These are phyloP conservation scores for Davidsoniella neocaledoniae DNA, from an alignment of 2,329 filamentous ascomycete genomes.

Conservation along the genomic window DNA sequence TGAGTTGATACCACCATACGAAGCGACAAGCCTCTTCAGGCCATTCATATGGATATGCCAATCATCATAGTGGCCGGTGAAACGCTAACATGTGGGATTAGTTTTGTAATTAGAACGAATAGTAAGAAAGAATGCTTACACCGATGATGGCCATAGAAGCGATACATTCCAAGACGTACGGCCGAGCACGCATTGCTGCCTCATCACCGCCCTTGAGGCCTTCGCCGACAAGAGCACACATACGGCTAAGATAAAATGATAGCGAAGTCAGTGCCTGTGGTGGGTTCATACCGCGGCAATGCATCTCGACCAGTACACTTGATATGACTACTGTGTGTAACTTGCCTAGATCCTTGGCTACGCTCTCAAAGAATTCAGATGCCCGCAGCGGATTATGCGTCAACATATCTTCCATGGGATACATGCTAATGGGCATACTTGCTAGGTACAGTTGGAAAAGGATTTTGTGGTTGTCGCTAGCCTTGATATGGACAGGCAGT, in stretches of 20 bases:
- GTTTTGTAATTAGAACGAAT: neutral
- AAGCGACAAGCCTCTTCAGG: constrained; percentile 8
- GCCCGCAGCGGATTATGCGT: constrained; percentile 11
- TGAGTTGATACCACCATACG: constrained; percentile 7
- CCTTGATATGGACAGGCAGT: constrained; percentile 6
- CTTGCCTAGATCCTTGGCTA: constrained; percentile 10
- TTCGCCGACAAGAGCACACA: constrained; percentile 12
- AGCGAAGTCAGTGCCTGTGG: constrained; percentile 9
- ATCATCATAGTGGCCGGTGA: constrained; percentile 10
- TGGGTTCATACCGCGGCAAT: constrained; percentile 10
- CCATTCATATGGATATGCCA: constrained; percentile 13
- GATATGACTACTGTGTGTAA: constrained; percentile 11
- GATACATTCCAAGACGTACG: constrained; percentile 12
- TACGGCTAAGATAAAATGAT: constrained; percentile 11
- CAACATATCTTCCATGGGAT: constrained; percentile 9
- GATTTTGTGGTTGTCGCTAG: constrained; percentile 10
- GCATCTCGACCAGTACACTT: constrained; percentile 11
- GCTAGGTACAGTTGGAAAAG: constrained; percentile 8
- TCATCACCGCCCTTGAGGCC: constrained; percentile 11
- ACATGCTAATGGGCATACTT: constrained; percentile 12
- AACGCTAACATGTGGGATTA: constrained; percentile 2
- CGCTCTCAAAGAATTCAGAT: constrained; percentile 11
- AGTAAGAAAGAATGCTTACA: constrained; percentile 2
- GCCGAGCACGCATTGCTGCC: constrained; percentile 4
- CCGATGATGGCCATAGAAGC: constrained; percentile 11